Evolutionary conservation across 805 yeast genomes (phyloP), one percentile per base, ranked within the genome.

Genomic region (Ogataea salicorniae): DNA sequence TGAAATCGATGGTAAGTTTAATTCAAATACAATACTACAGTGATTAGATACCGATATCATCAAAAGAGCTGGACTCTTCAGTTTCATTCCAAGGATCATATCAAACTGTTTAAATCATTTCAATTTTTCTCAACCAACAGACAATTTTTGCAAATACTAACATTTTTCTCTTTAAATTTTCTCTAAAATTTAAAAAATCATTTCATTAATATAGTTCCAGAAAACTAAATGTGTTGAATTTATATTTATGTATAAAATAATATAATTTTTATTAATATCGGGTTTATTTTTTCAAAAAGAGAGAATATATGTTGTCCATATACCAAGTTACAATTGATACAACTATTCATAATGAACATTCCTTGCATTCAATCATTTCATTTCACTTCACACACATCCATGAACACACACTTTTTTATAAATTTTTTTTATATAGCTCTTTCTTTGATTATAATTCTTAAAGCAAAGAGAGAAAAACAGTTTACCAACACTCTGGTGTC

Each of bases 401-500:
- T 9, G 9, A 26, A 11, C 9, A 26, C 9, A 26, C 31, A 9
- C 31, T 26, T 26, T 9, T 26, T 26, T 26, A 26, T 26, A 26
- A 9, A 26, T 5, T 9, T 11, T 26, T 4, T 26, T 26, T 26
- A 26, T 26, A 26, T 31, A 14, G 15, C 3, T 26, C 20, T 14
- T 14, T 16, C 31, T 16, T 31, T 18, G 5, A 20, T 18, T n/a
- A 34, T 37, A 16, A 37, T 20, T 22, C 13, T 17, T 15, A 37
- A n/a, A 20, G 31, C 15, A 37, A 16, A 9, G n/a, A 16, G 8
- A 11, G 7, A 34, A n/a, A 9, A 18, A 26, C 62, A 70, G 88
- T 83, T 87, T 86, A 91, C 88, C 84, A 80, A 86, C 95, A 87
- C 92, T 85, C 94, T 84, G 94, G 90, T 81, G 84, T 83, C 79